Base-by-base conservation (phyloP, 371 early-diverging fungal species). In the Circinella minor region DNA sequence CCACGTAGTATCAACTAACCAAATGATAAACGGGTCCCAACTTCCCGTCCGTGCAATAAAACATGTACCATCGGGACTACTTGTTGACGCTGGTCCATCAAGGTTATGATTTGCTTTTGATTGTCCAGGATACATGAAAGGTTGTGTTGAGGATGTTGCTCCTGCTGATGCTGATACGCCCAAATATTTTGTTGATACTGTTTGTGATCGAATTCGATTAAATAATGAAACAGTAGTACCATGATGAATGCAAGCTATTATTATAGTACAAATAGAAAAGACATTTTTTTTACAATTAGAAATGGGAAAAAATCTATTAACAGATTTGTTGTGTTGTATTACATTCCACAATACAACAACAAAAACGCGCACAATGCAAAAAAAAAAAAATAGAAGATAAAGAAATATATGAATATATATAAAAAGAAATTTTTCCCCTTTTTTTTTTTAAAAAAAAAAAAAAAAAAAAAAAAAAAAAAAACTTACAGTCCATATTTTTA, bases 21-120 rank as follows among this genome's bases (percentile, higher is more conserved):
- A 95, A 69, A 95, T 91, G 39, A 93, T 86, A 78, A 94, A 95
- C 6, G 93, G 91, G 63, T 94, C 94, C 96, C 96, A 95, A 36
- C 85, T 79, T 39, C 47, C 64, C 54, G 63, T 66, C 9, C 68
- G 77, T 17, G 57, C 75, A 38, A 74, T 73, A 55, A 70, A 77
- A 65, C 74, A 63, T 61, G 72, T 61, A 5, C 68, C 61, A 38
- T 78, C 77, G 3, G 74, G 64, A 17, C 77, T 78, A 14, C 71
- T 54, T 4, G 20, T 46, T 17, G 38, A 66, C 13, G 62, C 48
- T 18, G 57, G 46, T 38, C 49, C 43, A 20, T 69, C 54, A 7
- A 57, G 18, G 36, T 54, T 51, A 36, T 54, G 39, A n/a, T 65
- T 34, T 27, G 54, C n/a, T 37, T 49, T 70, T n/a, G 65, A 10